Evolutionary conservation across 805 yeast genomes (phyloP).

Genomic region (Kazachstania psychrophila): DNA sequence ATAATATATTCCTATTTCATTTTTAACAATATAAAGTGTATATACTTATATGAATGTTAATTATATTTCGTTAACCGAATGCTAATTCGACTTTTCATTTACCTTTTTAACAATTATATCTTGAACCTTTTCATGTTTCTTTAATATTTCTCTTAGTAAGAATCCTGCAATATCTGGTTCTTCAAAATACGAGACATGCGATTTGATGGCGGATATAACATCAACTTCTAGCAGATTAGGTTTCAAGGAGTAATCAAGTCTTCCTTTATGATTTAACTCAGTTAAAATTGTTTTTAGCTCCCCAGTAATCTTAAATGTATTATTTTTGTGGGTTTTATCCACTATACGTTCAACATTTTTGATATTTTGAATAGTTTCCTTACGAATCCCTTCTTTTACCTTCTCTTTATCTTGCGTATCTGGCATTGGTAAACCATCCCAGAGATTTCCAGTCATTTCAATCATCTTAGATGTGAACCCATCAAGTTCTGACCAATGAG

Average conservation of each 20-base stretch:
- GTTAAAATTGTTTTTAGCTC: conserved; percentile 23
- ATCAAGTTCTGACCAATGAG: conserved; percentile 21
- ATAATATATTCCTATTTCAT: background rate
- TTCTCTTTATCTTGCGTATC: conserved; percentile 1
- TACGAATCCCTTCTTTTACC: conserved; percentile 14
- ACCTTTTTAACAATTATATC: conserved; percentile 4
- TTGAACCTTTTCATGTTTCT: conserved; percentile 3
- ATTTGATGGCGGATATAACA: conserved; percentile 68
- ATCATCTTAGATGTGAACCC: conserved; percentile 24
- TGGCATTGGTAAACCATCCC: conserved; percentile 17
- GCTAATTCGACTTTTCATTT: background rate
- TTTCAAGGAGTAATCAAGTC: conserved; percentile 74
- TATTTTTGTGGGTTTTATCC: conserved; percentile 5
- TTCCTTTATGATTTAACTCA: conserved; percentile 56
- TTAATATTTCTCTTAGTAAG: conserved; percentile 48
- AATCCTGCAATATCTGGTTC: conserved; percentile 79
- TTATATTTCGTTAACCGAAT: background rate
- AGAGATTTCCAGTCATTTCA: conserved; percentile 19
- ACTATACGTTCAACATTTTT: background rate
- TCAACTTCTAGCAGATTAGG: conserved; percentile 75
- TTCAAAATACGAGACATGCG: conserved; percentile 84
- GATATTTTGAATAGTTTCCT: background rate
- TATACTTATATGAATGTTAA: background rate
- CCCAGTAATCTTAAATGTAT: conserved; percentile 9
- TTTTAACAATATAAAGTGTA: no score